These are phyloP conservation scores for Hypoxylon sp. DNA, from an alignment of 2,329 filamentous ascomycete genomes.

Conservation along the genomic window DNA sequence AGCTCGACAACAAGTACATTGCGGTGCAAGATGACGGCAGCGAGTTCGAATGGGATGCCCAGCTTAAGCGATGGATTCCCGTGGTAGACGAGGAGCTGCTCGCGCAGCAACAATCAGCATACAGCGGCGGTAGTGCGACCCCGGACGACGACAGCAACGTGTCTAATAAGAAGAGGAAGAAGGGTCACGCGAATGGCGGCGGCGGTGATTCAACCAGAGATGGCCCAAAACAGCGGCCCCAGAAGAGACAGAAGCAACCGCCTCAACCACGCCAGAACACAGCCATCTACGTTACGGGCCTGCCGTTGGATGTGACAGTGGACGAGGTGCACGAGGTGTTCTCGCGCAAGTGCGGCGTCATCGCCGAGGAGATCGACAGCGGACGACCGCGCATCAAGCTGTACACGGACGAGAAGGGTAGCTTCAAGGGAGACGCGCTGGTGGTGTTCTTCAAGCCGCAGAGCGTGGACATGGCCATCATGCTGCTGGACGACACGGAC, in stretches of 20 bases:
- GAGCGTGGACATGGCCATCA: constrained; percentile 86
- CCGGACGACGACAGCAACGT: constrained; percentile 44
- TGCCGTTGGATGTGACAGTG: constrained; percentile 80
- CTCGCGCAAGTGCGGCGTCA: constrained; percentile 83
- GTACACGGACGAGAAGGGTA: constrained; percentile 81
- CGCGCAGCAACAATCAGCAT: constrained; percentile 47
- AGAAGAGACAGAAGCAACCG: constrained; percentile 58
- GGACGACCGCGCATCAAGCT: constrained; percentile 90
- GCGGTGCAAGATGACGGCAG: constrained; percentile 84
- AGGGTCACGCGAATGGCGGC: constrained; percentile 44
- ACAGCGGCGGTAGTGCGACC: constrained; percentile 47
- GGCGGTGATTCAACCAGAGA: neutral
- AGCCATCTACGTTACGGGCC: constrained; percentile 88
- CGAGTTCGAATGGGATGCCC: constrained; percentile 83
- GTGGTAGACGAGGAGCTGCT: constrained; percentile 56
- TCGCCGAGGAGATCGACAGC: constrained; percentile 92
- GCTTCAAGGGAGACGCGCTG: constrained; percentile 92
- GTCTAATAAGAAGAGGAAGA: constrained; percentile 52
- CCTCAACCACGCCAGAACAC: constrained; percentile 75
- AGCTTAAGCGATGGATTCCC: constrained; percentile 78
- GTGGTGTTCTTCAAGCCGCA: constrained; percentile 95
- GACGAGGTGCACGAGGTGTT: constrained; percentile 87
- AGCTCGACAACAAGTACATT: constrained; percentile 80
- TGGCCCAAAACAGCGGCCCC: constrained; percentile 48
- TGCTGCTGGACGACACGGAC: constrained; percentile 81